phyloP scores from a whole-genome alignment of 2,329 filamentous ascomycete genomes.

The Dactylellina drechsleri region DNA sequence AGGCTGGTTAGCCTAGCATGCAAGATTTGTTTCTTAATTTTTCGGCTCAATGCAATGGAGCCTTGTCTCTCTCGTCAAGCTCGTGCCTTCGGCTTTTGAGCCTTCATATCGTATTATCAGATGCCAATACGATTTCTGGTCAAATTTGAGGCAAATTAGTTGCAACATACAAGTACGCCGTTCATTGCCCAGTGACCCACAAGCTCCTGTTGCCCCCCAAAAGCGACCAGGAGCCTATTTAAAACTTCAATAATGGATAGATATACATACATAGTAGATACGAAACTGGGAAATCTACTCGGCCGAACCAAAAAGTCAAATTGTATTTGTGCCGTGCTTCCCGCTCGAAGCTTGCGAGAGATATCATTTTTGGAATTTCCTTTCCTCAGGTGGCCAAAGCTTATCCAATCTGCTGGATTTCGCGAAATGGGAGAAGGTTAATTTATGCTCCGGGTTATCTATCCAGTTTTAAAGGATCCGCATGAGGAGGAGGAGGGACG shows the following conservation, averaged over 20 bases:
- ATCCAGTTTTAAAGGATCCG: constrained; percentile 7
- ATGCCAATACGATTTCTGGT: no score
- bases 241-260: neutral
- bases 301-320: neutral
- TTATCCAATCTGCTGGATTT: constrained; percentile 28
- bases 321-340: neutral
- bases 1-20: constrained; percentile 7
- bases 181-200: neutral
- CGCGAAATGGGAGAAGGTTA: neutral
- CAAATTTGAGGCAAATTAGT: no score
- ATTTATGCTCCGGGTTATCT: neutral
- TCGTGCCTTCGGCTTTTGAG: no score
- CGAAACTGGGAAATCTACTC: constrained; percentile 10
- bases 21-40: constrained; percentile 10
- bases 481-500: no score
- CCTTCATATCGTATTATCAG: no score
- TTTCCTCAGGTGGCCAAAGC: constrained; percentile 19
- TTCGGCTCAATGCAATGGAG: neutral
- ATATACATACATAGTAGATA: constrained; percentile 3
- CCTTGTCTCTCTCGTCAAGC: no score
- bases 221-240: constrained; percentile 3
- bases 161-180: neutral
- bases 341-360: no score
- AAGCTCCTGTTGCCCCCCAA: constrained; percentile 2
- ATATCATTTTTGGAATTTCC: no score